Conservation (phyloP, 306 rosid species). For the Cicer cuneatum region DNA sequence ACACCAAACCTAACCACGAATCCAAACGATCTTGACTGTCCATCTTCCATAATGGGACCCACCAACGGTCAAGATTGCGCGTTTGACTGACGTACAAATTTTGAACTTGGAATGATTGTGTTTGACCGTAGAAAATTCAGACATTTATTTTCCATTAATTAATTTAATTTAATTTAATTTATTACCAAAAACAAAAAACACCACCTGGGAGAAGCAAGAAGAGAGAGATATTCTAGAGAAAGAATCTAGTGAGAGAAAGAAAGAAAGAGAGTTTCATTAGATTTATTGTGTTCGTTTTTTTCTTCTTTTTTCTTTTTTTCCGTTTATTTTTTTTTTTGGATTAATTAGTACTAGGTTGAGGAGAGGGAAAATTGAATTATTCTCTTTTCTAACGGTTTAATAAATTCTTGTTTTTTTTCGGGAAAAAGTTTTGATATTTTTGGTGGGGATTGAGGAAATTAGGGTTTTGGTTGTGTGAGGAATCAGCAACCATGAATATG, state of each 20-base stretch:
- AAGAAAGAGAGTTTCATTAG: neutral
- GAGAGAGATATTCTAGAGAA: conserved; percentile 1
- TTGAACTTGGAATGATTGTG: conserved; percentile 51
- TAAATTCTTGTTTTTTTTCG: neutral
- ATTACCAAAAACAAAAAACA: conserved; percentile 31
- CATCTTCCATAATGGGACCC: neutral
- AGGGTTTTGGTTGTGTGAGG: conserved; percentile 40
- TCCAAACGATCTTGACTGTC: conserved; percentile 35
- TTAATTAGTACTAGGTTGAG: conserved; percentile 34
- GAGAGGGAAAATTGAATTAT: conserved; percentile 55
- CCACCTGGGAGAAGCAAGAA: conserved; percentile 48
- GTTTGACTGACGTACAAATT: conserved; percentile 49
- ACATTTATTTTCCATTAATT: neutral
- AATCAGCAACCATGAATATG: conserved; percentile 70
- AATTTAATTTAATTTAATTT: too few species aligned
- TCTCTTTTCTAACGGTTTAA: conserved; percentile 54
- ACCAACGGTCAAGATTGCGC: conserved; percentile 1
- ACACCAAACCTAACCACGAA: conserved; percentile 34
- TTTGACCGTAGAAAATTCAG: conserved; percentile 49
- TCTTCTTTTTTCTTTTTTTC: conserved; percentile 26
- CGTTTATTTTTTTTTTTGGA: neutral
- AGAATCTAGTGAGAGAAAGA: conserved; percentile 33
- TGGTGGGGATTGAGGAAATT: conserved; percentile 46
- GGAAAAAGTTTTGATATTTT: neutral
- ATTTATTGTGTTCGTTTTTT: conserved; percentile 16